Percentiles rank a stretch among this genome's conserved stretches.
phyloP scores from a whole-genome alignment of 2,329 filamentous ascomycete genomes.

The Calonectria henricotiae region DNA sequence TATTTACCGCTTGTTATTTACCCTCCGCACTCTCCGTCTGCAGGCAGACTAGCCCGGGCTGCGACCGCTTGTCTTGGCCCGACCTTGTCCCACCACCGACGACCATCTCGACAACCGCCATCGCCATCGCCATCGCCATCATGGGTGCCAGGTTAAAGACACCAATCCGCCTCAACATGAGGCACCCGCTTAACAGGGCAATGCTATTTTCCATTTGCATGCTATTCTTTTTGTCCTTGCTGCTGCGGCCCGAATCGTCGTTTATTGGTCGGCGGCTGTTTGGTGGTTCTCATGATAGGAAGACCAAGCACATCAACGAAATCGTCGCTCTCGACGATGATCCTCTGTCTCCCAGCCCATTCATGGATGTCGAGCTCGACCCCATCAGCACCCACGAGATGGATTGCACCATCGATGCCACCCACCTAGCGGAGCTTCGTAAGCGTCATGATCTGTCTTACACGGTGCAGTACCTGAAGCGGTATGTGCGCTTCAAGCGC shows the following conservation, averaged over 20 bases:
- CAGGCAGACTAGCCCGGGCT: conserved; percentile 30
- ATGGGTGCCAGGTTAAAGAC: conserved; percentile 62
- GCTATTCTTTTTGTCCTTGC: conserved; percentile 59
- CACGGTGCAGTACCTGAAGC: conserved; percentile 71
- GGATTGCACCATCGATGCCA: conserved; percentile 68
- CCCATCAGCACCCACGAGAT: conserved; percentile 56
- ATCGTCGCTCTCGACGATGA: conserved; percentile 32
- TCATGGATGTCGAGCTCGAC: conserved; percentile 38
- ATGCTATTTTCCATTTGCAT: conserved; percentile 63
- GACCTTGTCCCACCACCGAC: background rate
- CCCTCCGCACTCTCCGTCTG: conserved; percentile 22
- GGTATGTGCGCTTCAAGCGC: conserved; percentile 69
- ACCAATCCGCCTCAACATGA: conserved; percentile 64
- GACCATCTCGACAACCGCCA: background rate
- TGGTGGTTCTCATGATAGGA: conserved; percentile 52
- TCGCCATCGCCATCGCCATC: conserved; percentile 22
- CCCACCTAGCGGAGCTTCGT: conserved; percentile 64
- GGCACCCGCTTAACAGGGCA: conserved; percentile 66
- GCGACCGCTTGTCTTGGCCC: conserved; percentile 10
- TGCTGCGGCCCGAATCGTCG: conserved; percentile 62
- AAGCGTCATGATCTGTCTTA: conserved; percentile 66
- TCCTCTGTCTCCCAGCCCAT: conserved; percentile 42
- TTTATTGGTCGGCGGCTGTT: conserved; percentile 61
- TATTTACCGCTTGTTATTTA: background rate
- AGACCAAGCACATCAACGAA: conserved; percentile 54